Evolutionary conservation across 495 filamentous ascomycete species (phyloP).

Genomic region (Penicillium simplicissimum): DNA sequence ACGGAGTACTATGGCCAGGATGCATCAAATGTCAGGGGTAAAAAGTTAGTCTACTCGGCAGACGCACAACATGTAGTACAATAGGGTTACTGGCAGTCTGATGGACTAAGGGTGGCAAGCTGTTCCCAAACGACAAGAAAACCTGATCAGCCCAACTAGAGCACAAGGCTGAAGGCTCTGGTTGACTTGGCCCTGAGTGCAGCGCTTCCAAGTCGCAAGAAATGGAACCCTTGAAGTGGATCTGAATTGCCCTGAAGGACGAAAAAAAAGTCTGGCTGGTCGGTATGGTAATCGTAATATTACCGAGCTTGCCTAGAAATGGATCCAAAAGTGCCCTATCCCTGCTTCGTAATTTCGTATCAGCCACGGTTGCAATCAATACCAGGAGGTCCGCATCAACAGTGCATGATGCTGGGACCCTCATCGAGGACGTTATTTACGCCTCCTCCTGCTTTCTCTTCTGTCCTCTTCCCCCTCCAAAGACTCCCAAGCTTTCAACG

Average conservation of each 20-base stretch:
- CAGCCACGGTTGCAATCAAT: slow-evolving; percentile 10
- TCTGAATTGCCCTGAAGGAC: not conserved
- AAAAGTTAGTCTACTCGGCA: not conserved
- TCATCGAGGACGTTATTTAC: slow-evolving; percentile 8
- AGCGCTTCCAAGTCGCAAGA: not conserved
- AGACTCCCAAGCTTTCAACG: not conserved
- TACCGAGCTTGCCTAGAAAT: not conserved
- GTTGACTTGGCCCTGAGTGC: not conserved
- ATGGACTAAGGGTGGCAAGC: not conserved
- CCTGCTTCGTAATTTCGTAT: not conserved
- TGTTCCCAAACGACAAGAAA: not conserved
- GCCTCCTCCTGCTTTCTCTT: slow-evolving; percentile 5
- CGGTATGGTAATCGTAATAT: slow-evolving; percentile 4
- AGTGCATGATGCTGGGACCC: slow-evolving; percentile 17
- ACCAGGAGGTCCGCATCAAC: slow-evolving; percentile 23
- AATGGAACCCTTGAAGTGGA: not conserved
- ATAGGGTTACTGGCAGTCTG: not conserved
- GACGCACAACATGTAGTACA: not conserved
- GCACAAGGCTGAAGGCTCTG: not conserved
- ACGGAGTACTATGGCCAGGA: not conserved
- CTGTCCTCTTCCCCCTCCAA: slow-evolving; percentile 1
- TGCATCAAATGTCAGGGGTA: not conserved
- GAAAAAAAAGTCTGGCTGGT: slow-evolving; percentile 9
- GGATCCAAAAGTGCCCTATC: not conserved
- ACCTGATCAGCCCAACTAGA: not conserved